A percentile compares a stretch with the other conserved stretches of the same genome.
These are phyloP conservation scores for Torulaspora pretoriensis DNA, from an alignment of 1,139 yeast species.

Conservation along the genomic window DNA sequence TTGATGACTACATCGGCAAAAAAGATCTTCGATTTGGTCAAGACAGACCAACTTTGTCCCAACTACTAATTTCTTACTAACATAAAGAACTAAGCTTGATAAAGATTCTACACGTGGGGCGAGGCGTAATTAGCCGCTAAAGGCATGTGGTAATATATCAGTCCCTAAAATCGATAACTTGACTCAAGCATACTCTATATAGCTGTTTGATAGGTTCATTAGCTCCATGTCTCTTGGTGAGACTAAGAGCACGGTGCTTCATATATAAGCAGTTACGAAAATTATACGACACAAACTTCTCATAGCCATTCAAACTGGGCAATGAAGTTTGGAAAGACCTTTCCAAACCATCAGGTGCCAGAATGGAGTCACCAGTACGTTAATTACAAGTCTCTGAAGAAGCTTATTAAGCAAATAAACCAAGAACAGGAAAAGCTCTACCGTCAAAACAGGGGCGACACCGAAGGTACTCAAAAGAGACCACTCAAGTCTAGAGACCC, in stretches of 20 bases:
- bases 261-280: neutral
- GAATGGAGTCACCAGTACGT: slow-evolving; percentile 82
- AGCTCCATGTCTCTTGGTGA: too few species aligned
- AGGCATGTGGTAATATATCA: neutral
- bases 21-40: slow-evolving; percentile 49
- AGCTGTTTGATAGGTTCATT: neutral
- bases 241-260: too few species aligned
- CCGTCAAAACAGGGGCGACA: slow-evolving; percentile 21
- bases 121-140: slow-evolving; percentile 9
- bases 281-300: neutral
- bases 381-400: slow-evolving; percentile 82
- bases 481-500: slow-evolving; percentile 22
- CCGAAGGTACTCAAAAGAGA: slow-evolving; percentile 17
- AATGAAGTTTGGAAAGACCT: slow-evolving; percentile 86
- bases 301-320: neutral
- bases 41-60: slow-evolving; percentile 59
- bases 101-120: slow-evolving; percentile 1
- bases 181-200: neutral
- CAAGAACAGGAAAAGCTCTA: slow-evolving; percentile 32
- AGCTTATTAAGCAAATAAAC: slow-evolving; percentile 59
- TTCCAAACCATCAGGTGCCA: slow-evolving; percentile 82
- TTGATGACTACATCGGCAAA: slow-evolving; percentile 73
- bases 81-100: neutral
- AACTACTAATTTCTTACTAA: slow-evolving; percentile 40
- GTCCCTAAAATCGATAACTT: neutral